Conservation (phyloP, 2,329 filamentous ascomycete genomes). For the Verticillium nubilum region DNA sequence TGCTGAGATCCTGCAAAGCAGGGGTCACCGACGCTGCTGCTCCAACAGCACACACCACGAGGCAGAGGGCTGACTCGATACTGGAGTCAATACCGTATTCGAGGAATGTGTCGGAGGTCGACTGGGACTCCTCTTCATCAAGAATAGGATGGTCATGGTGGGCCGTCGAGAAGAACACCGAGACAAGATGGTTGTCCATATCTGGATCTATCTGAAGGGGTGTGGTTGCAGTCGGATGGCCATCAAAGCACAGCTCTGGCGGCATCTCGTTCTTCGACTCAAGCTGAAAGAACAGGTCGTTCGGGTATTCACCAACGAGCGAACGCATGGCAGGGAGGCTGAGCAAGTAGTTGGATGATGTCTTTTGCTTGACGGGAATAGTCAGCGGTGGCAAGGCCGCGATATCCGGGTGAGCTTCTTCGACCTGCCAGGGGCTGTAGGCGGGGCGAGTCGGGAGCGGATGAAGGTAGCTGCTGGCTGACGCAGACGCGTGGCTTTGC, state of each 20-base stretch:
- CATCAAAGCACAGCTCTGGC: constrained; percentile 14
- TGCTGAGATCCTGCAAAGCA: constrained; percentile 9
- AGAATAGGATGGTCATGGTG: constrained; percentile 21
- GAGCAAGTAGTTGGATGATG: constrained; percentile 21
- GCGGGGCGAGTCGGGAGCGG: not conserved
- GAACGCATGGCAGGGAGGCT: constrained; percentile 19
- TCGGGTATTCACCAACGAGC: constrained; percentile 22
- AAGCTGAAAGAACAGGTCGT: constrained; percentile 20
- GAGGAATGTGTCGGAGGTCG: constrained; percentile 16
- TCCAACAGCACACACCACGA: constrained; percentile 23
- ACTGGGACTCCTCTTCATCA: constrained; percentile 18
- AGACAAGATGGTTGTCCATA: constrained; percentile 16
- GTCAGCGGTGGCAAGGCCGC: constrained; percentile 17
- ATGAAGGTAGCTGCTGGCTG: not conserved
- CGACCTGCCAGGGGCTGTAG: not conserved
- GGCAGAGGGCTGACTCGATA: constrained; percentile 21
- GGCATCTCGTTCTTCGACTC: constrained; percentile 19
- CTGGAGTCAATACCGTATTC: constrained; percentile 14
- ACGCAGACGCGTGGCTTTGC: constrained; percentile 1
- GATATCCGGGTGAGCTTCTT: constrained; percentile 5
- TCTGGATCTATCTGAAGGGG: constrained; percentile 5
- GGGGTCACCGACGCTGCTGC: constrained; percentile 15
- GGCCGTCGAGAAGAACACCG: constrained; percentile 18
- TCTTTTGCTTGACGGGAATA: constrained; percentile 21
- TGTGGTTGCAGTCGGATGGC: constrained; percentile 1